Base-by-base conservation (phyloP, 768 basidiomycete genomes). In the Psilocybe cyanescens region DNA sequence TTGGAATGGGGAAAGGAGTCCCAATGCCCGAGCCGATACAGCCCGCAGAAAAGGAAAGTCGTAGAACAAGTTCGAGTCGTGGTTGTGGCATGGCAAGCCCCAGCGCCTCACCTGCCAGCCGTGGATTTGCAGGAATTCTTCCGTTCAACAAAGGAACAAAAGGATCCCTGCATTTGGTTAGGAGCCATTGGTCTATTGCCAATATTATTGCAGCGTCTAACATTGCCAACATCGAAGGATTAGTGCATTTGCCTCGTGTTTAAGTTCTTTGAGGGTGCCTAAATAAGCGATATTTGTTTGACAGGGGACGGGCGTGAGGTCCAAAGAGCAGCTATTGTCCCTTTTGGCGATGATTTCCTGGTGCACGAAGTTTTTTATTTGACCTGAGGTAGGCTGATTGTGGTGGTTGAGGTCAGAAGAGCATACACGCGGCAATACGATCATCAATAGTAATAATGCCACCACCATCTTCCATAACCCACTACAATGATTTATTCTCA, bases 401-500 rank as follows among this genome's bases (percentile, higher is more conserved):
- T 60, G 46, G 54, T 60, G 37, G 59, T 60, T 55, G 46, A 47
- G 59, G 53, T 47, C 54, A 48, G 54, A 60, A 55, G 55, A 53
- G 54, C 35, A 30, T 48, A 55, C 59, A 55, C 59, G 59, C 54
- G 59, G 59, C 51, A 55, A 55, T 30, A 37, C 51, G 30, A 8
- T 53, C 30, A 53, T 53, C 51, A 53, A 49, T 24, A n/a, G 3
- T 11, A 33, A 37, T 31, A 2, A 30, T 51, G 28, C 50, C 50
- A 31, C 50, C 33, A 12, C 19, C 30, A 17, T 44, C 53, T 46
- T 49, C 47, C 24, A 55, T 33, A 53, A 60, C 53, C 33, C 45
- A 47, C 5, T 28, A 50, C 45, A 44, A 17, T 47, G 46, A 17
- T 53, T 33, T n/a, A 30, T 31, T 51, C 12, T 39, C 37, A 39